Percentiles rank a stretch among this genome's conserved stretches.
Conservation (phyloP, 106 monocot genomes). For the Dendrobium chrysotoxum region DNA sequence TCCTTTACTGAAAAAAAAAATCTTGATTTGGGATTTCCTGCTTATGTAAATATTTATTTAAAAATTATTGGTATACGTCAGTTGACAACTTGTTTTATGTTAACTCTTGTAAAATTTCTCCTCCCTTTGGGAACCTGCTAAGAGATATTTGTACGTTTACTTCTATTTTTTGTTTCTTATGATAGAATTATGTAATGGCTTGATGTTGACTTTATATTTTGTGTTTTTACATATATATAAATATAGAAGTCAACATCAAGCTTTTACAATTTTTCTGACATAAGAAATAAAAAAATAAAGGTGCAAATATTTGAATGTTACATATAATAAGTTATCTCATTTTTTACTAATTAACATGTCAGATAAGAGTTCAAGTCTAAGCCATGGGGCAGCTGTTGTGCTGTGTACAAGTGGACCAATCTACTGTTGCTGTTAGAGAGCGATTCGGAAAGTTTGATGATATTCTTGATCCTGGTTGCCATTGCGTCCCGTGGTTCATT, state of each 20-base stretch:
- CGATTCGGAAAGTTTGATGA: constrained; percentile 51
- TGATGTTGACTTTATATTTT: background rate
- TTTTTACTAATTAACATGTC: background rate
- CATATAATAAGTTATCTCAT: background rate
- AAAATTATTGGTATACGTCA: background rate
- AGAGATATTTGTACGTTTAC: background rate
- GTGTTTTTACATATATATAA: background rate
- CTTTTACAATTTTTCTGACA: too few species aligned
- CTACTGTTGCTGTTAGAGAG: constrained; percentile 47
- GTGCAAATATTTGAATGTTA: background rate
- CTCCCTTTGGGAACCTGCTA: background rate
- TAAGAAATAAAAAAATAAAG: too few species aligned
- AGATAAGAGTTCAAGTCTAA: background rate
- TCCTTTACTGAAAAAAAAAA: background rate
- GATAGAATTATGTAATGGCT: too few species aligned
- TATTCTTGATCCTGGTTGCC: constrained; percentile 62
- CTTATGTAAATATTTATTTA: background rate
- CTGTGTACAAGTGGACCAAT: constrained; percentile 60
- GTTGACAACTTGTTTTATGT: background rate
- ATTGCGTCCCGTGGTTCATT: constrained; percentile 53
- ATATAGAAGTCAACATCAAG: too few species aligned
- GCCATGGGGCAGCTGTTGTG: constrained; percentile 38
- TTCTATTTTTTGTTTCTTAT: background rate
- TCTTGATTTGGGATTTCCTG: background rate
- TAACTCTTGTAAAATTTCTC: background rate